Base-by-base conservation (phyloP, 768 basidiomycete species). In the Lactarius vividus region DNA sequence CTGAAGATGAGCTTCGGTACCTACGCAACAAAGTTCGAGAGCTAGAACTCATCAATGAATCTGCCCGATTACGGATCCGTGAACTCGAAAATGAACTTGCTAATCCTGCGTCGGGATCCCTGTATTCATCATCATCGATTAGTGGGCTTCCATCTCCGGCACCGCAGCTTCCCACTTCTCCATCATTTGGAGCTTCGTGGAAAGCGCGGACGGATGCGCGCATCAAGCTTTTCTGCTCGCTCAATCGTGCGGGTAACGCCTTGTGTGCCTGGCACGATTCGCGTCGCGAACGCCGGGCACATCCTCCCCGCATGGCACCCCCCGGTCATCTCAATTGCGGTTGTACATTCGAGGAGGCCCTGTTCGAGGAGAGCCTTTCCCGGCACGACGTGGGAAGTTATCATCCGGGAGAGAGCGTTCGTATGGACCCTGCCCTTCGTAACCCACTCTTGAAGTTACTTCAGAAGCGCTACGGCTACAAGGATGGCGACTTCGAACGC, bases 201-300 rank as follows among this genome's bases (percentile, higher is more conserved):
- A 83, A 82, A 57, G 79, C 81, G 10, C 88, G 92, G 64, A 93
- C 90, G 0, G 87, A 90, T 26, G 84, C 88, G 6, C 88, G 92
- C 42, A 78, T 80, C 69, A 84, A 84, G 62, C 79, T 85, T 53
- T 89, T 87, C 76, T 94, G 92, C 74, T 89, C 91, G 4, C 79
- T 91, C 35, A 94, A 94, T 75, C 85, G 92, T 59, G 92, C 92
- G 0, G 92, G 92, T 37, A 94, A 94, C 70, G 91, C 92, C 1
- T 83, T 94, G 40, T 94, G 92, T 74, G 88, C 92, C 4, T 94
- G 92, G 92, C 92, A 94, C 72, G 92, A 94, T 75, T 92, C 92
- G 2, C 82, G 92, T 55, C 85, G 92, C 33, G 92, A 94, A 76
- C 87, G 92, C 35, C 84, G 92, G 10, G 81, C 81, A 0, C 85